These are phyloP conservation scores for Pseudoturritis turrita DNA, from an alignment of 345 rosid species.

Conservation along the genomic window DNA sequence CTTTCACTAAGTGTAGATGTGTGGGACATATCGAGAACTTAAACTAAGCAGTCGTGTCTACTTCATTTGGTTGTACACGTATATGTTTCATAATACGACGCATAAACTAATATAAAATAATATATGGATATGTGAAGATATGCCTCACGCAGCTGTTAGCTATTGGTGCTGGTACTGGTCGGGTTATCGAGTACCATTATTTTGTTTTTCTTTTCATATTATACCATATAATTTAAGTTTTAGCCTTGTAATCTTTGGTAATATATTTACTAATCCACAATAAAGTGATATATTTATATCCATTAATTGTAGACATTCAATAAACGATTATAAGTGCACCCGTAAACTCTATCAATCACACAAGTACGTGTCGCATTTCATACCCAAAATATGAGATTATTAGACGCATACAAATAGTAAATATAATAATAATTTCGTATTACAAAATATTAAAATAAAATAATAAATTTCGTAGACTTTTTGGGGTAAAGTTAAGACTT, in stretches of 20 bases:
- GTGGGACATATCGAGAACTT: constrained; percentile 26
- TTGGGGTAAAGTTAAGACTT: background rate
- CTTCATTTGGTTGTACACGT: constrained; percentile 7
- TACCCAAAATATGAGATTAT: background rate
- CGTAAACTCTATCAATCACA: constrained; percentile 9
- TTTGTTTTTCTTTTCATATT: background rate
- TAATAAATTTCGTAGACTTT: background rate
- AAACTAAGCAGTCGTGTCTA: constrained; percentile 17
- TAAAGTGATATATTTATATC: background rate
- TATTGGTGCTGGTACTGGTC: constrained; percentile 22
- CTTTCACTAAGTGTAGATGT: constrained; percentile 15
- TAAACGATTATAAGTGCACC: background rate
- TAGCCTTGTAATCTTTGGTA: too few species aligned
- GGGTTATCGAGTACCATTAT: constrained; percentile 18
- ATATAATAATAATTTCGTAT: too few species aligned
- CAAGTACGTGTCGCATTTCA: background rate
- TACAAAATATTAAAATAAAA: too few species aligned
- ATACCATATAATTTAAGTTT: background rate
- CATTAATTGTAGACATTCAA: constrained; percentile 6
- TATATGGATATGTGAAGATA: constrained; percentile 7
- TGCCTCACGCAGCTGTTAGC: constrained; percentile 21
- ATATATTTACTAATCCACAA: background rate
- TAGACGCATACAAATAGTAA: too few species aligned
- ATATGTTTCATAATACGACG: constrained; percentile 21
- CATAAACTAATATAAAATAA: constrained; percentile 19